These are phyloP conservation scores for Auricularia sp. DNA, from an alignment of 768 basidiomycete species.

Conservation along the genomic window DNA sequence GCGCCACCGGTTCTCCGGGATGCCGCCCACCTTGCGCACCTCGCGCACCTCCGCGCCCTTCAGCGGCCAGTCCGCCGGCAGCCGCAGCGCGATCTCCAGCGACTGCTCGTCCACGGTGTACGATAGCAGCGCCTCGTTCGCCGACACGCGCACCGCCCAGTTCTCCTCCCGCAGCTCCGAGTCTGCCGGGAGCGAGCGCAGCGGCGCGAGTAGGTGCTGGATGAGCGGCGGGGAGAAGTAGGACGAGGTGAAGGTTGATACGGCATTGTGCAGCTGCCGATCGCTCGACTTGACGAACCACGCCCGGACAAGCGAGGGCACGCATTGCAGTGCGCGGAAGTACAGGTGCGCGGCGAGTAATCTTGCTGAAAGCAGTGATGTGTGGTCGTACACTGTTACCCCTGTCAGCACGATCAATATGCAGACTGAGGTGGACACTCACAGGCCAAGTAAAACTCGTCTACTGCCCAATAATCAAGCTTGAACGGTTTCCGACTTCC, in stretches of 20 bases:
- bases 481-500: constrained; percentile 62
- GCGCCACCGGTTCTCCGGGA: constrained; percentile 83
- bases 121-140: constrained; percentile 73
- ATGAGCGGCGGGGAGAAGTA: constrained; percentile 89
- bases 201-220: constrained; percentile 64
- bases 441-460: constrained; percentile 75
- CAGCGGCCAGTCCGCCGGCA: constrained; percentile 87
- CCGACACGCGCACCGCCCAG: constrained; percentile 67
- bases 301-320: constrained; percentile 75
- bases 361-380: constrained; percentile 39
- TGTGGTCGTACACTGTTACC: constrained; percentile 46
- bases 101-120: constrained; percentile 91
- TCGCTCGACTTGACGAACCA: constrained; percentile 89
- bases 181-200: constrained; percentile 26
- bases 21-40: constrained; percentile 63
- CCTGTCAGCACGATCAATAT: no score
- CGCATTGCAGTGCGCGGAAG: constrained; percentile 72
- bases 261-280: constrained; percentile 67
- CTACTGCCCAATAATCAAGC: constrained; percentile 75
- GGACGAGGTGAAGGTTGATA: constrained; percentile 69
- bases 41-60: constrained; percentile 83
- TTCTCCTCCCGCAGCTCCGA: constrained; percentile 65
- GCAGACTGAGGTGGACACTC: constrained; percentile 17
- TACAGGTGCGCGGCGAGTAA: constrained; percentile 81
- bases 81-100: constrained; percentile 77